Percentiles rank a stretch among this genome's conserved stretches.
These are phyloP conservation scores for Gossypium turneri DNA, from an alignment of 345 rosid genomes.

Conservation along the genomic window DNA sequence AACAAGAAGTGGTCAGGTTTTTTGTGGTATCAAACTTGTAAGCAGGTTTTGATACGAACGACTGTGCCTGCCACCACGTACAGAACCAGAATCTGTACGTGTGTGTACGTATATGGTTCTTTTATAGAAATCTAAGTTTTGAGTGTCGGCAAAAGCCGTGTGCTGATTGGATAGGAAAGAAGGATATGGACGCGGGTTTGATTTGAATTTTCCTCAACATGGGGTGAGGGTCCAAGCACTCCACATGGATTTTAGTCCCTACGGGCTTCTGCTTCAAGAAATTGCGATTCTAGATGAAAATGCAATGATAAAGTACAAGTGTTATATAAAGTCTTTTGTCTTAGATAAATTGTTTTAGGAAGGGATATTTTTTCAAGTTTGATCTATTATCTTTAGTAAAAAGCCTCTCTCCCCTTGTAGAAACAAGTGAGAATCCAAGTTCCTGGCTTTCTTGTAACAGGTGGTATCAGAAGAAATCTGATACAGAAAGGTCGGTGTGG, in stretches of 20 bases:
- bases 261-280: not conserved
- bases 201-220: conserved; percentile 23
- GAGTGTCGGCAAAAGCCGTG: conserved; percentile 23
- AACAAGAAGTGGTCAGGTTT: not conserved
- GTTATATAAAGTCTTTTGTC: not conserved
- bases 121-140: not conserved
- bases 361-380: not conserved
- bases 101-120: not conserved
- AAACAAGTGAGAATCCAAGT: too few relatives aligned
- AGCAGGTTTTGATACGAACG: not conserved
- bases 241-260: conserved; percentile 14
- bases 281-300: not conserved
- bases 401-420: not conserved
- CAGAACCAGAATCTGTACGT: not conserved
- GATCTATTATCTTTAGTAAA: conserved; percentile 9
- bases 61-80: not conserved
- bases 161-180: conserved; percentile 25
- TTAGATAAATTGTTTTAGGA: not conserved
- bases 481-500: not conserved
- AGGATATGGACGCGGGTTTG: conserved; percentile 29
- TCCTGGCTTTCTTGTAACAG: not conserved
- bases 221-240: conserved; percentile 14
- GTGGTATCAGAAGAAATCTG: not conserved
- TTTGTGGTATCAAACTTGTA: not conserved
- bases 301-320: not conserved